Evolutionary conservation across 352 stramenopile genomes (phyloP).

Genomic region (Globisporangium okanoganense): DNA sequence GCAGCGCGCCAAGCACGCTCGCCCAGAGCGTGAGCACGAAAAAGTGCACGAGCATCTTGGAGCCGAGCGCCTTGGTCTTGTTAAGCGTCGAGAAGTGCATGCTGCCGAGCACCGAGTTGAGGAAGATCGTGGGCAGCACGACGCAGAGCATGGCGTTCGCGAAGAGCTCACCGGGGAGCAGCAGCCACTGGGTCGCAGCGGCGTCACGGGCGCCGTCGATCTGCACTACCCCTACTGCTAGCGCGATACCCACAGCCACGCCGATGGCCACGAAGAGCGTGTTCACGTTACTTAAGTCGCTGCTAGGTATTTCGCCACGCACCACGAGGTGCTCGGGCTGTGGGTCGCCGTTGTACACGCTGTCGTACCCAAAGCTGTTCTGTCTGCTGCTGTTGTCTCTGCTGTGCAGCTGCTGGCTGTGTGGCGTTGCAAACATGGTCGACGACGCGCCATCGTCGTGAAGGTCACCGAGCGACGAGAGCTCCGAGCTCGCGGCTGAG

Average conservation of each 20-base stretch:
- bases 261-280: conserved; percentile 24
- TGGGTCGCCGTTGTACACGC: background rate
- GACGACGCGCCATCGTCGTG: conserved; percentile 11
- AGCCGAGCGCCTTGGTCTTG: conserved; percentile 30
- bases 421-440: background rate
- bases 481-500: conserved; percentile 7
- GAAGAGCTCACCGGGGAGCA: conserved; percentile 34
- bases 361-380: background rate
- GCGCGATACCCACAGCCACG: conserved; percentile 21
- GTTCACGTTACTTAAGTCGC: conserved; percentile 12
- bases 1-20: conserved; percentile 42
- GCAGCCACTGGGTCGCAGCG: conserved; percentile 9
- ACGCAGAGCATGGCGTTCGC: conserved; percentile 34
- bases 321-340: background rate
- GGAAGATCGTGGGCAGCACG: conserved; percentile 31
- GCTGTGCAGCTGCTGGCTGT: background rate
- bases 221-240: conserved; percentile 22
- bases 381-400: background rate
- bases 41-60: conserved; percentile 32
- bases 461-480: conserved; percentile 16
- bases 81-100: conserved; percentile 40
- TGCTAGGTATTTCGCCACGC: conserved; percentile 11
- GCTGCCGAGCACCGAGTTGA: conserved; percentile 40
- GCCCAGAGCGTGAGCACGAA: conserved; percentile 33
- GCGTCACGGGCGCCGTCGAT: conserved; percentile 12